Evolutionary conservation across 2,329 filamentous ascomycete genomes (phyloP), one percentile per base, ranked within the genome.

Genomic region (Botrytis tulipae): DNA sequence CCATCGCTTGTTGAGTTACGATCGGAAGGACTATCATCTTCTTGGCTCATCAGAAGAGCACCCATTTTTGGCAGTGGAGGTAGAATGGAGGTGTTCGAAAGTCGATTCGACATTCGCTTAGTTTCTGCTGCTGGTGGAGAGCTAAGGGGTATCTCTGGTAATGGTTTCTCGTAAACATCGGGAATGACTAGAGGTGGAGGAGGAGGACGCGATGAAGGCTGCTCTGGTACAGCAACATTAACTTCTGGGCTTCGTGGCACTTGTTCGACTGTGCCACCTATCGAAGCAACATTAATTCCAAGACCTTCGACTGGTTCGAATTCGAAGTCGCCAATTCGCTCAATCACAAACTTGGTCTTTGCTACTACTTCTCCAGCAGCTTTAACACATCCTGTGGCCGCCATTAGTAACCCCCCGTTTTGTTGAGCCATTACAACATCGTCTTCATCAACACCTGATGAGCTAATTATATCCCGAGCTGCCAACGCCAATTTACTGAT

Each of bases 361-460:
- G 92, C 91, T 32, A 97, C 92, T 82, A 95, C 98, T 78, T 97
- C 94, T 59, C 95, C 95, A 62, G 95, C 94, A 35, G 93, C 92
- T 77, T 94, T 91, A 40, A 99, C 95, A 80, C 95, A 98, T 74
- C 89, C 90, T 10, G 94, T 97, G 14, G 94, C 94, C 32, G 94
- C 93, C 75, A 88, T 86, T 46, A 96, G 88, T 59, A 97, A 86
- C 42, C 90, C 87, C 76, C 89, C 90, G 76, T 93, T 94, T 79
- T 95, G 91, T 75, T 94, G 90, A 1, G 92, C 92, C 78, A 97
- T 92, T 48, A 97, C 86, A 74, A 95, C 90, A 75, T 94, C 92
- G 46, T 88, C 87, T 40, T 92, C 89, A 20, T 92, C 90, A 12
- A 87, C 85, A n/a, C 90, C 88, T 6, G 89, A 87, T 66, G 89